Evolutionary conservation across 169 alveolate genomes (phyloP), one percentile per base, ranked within the genome.

Genomic region (Cryptosporidium meleagridis): DNA sequence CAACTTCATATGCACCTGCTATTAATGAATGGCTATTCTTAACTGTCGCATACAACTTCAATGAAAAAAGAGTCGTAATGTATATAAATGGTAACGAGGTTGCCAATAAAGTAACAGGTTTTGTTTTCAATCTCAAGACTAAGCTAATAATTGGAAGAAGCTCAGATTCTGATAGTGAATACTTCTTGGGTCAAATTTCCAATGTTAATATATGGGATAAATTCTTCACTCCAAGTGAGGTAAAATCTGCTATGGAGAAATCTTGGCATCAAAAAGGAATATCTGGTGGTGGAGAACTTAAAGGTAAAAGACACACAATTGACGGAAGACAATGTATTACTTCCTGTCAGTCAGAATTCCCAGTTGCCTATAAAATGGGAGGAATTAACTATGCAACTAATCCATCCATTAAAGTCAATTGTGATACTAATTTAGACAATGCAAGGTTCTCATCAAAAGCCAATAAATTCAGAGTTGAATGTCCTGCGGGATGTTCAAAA

Each of bases 291-390:
- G 91, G 86, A 12, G 73, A 67, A 29, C 85, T 86, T 10, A 70
- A 72, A n/a, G 94, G 92, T 4, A 92, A 92, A 52, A 73, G 95
- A 18, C 85, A 91, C n/a, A 92, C 95, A 1, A 69, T 58, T 21
- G 95, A 92, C 52, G 95, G 95, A 5, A 91, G 95, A 18, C 92
- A 91, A 35, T 92, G 95, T 68, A 70, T 93, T 7, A 86, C 94
- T 16, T 85, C 93, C 39, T 91, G 94, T 70, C 80, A 93, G 31
- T 80, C 91, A 2, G 93, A 87, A 68, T 91, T 73, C 86, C 94
- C 94, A 10, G 89, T 70, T 41, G 58, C 85, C 39, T 65, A 84
- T 37, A 85, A 86, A 44, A 52, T 72, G 75, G 91, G 86, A 21
- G 72, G 65, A 37, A 75, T 87, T 41, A 53, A 69, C 26, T 86